Percentiles rank a stretch among this genome's conserved stretches.
phyloP scores from a whole-genome alignment of 805 yeast genomes.

The Clavispora carvajalis region DNA sequence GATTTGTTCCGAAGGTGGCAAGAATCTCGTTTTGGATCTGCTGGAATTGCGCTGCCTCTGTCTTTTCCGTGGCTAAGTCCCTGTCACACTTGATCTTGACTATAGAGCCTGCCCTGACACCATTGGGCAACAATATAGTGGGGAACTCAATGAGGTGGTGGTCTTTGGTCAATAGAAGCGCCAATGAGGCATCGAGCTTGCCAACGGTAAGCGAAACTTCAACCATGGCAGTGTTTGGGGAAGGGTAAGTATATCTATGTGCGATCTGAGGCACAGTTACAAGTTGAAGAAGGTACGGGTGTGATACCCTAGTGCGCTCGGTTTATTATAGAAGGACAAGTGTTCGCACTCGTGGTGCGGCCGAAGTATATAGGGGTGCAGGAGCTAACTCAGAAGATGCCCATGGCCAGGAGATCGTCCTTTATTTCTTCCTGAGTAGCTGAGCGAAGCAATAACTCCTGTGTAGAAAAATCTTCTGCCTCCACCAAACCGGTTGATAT shows the following conservation, averaged over 20 bases:
- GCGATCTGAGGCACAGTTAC: neutral
- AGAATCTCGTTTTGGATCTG: conserved; percentile 69
- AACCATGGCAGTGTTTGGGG: conserved; percentile 44
- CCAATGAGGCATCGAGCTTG: conserved; percentile 90
- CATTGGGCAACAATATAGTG: conserved; percentile 85
- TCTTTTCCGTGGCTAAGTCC: conserved; percentile 59
- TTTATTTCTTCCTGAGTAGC: conserved; percentile 68
- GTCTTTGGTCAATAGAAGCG: conserved; percentile 80
- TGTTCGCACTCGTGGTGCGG: neutral
- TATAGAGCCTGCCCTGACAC: conserved; percentile 87
- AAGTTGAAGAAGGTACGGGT: conserved; percentile 1
- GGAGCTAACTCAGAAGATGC: conserved; percentile 22
- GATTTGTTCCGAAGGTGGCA: conserved; percentile 62
- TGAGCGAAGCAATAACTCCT: conserved; percentile 43
- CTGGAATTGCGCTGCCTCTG: conserved; percentile 55
- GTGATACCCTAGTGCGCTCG: neutral
- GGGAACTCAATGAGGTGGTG: conserved; percentile 96
- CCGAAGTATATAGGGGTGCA: neutral
- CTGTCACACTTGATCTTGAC: conserved; percentile 81
- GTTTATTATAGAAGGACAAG: neutral
- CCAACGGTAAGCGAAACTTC: conserved; percentile 94
- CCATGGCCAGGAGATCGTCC: conserved; percentile 69
- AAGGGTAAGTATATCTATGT: neutral
- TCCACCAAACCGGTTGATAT: conserved; percentile 38
- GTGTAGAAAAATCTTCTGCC: conserved; percentile 15